Percentiles rank a stretch among this genome's conserved stretches.
Evolutionary conservation across 805 yeast genomes (phyloP).

Genomic region (Candida germanica): DNA sequence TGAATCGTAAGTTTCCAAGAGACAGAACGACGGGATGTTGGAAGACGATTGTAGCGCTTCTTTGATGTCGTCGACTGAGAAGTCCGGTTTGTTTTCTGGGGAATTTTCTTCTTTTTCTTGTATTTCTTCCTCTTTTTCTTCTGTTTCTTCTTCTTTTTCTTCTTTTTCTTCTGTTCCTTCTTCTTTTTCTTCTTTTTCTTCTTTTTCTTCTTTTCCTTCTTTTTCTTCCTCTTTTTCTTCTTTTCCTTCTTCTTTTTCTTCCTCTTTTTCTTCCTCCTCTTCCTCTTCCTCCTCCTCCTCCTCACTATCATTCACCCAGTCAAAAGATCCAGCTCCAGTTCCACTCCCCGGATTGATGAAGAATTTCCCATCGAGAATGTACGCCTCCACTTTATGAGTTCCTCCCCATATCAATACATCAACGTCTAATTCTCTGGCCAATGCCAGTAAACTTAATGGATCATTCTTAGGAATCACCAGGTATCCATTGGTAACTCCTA

Average conservation of each 20-base stretch:
- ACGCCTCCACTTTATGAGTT: conserved; percentile 89
- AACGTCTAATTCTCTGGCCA: conserved; percentile 89
- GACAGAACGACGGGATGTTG: conserved; percentile 81
- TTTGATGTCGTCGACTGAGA: conserved; percentile 10
- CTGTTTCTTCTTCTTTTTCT: conserved; percentile 15
- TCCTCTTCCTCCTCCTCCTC: conserved; percentile 37
- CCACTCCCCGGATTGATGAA: conserved; percentile 97
- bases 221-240: conserved; percentile 40
- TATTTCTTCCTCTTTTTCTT: conserved; percentile 28
- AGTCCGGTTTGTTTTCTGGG: conserved; percentile 3
- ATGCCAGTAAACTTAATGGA: conserved; percentile 74
- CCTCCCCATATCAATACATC: conserved; percentile 93
- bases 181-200: conserved; percentile 23
- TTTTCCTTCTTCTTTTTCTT: conserved; percentile 25
- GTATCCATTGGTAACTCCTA: conserved; percentile 85
- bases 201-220: conserved; percentile 33
- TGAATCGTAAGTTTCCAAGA: conserved; percentile 79
- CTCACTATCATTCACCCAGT: conserved; percentile 56
- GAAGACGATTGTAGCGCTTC: conserved; percentile 10
- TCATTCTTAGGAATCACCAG: conserved; percentile 82
- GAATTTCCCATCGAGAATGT: conserved; percentile 86
- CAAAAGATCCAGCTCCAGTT: conserved; percentile 79
- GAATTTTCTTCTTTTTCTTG: conserved; percentile 30
- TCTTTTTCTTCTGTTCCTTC: conserved; percentile 22
- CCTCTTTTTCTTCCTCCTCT: conserved; percentile 29